Conservation (phyloP, 2,329 filamentous ascomycete genomes). For the Metarhizium robertsii region DNA sequence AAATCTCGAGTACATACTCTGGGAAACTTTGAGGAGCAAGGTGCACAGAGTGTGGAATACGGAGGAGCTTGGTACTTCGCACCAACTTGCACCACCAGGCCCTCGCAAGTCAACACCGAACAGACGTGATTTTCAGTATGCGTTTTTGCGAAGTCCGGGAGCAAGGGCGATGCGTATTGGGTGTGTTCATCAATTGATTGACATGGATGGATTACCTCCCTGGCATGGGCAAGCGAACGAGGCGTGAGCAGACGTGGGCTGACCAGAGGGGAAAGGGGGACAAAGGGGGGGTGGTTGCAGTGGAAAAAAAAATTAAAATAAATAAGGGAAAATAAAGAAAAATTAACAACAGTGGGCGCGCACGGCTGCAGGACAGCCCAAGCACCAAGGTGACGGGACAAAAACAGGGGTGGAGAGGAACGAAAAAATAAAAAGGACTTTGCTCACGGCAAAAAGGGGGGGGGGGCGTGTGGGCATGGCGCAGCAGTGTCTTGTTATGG, state of each 20-base stretch:
- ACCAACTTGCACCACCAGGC: background rate
- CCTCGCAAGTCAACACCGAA: background rate
- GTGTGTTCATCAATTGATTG: slow-evolving; percentile 1
- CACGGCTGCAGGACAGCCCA: background rate
- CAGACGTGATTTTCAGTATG: slow-evolving; percentile 1
- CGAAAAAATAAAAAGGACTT: background rate
- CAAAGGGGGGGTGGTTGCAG: background rate
- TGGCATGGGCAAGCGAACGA: background rate
- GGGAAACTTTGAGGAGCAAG: background rate
- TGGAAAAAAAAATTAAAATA: background rate
- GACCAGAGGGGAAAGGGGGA: background rate
- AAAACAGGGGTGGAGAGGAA: background rate
- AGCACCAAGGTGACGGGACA: background rate
- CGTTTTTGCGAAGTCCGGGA: slow-evolving; percentile 2
- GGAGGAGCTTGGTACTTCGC: background rate
- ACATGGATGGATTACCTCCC: slow-evolving; percentile 11
- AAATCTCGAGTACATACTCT: background rate
- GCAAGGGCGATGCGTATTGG: slow-evolving; percentile 6
- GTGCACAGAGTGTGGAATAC: background rate
- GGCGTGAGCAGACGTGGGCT: background rate
- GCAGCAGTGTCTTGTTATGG: background rate
- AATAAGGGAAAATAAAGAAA: background rate
- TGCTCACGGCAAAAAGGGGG: background rate
- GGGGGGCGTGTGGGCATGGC: background rate
- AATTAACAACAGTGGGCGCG: background rate